Percentiles rank a stretch among this genome's conserved stretches.
Evolutionary conservation across 148 eudicot genomes (phyloP).

Genomic region (Vaccinium darrowii): DNA sequence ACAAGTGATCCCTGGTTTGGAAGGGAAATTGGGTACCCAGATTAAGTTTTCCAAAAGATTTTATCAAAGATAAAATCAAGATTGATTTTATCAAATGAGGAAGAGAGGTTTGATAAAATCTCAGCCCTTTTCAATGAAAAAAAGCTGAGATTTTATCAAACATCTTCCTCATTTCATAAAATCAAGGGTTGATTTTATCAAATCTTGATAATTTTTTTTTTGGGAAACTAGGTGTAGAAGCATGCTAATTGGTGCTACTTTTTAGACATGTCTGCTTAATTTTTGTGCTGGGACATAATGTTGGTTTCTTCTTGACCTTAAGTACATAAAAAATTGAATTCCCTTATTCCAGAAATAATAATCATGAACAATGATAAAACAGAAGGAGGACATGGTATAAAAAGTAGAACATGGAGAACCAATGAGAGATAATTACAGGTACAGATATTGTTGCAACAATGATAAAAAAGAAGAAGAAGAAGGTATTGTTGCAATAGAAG

Average conservation of each 20-base stretch:
- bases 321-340: neutral
- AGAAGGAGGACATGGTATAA: neutral
- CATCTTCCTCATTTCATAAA: no score
- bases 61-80: no score
- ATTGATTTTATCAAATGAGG: no score
- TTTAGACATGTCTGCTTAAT: neutral
- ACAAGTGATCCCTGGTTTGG: no score
- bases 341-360: neutral
- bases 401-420: neutral
- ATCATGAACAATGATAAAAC: neutral
- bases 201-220: no score
- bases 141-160: no score
- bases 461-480: neutral
- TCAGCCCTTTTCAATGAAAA: no score
- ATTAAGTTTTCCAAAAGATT: no score
- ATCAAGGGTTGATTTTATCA: no score
- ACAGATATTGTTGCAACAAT: neutral
- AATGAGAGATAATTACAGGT: neutral
- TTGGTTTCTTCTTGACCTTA: neutral
- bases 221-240: neutral
- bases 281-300: neutral
- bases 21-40: no score
- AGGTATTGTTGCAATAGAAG: no score
- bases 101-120: no score
- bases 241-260: neutral